These are phyloP conservation scores for Ustilago shanxiensis DNA, from an alignment of 1,284 basidiomycete genomes.

Conservation along the genomic window DNA sequence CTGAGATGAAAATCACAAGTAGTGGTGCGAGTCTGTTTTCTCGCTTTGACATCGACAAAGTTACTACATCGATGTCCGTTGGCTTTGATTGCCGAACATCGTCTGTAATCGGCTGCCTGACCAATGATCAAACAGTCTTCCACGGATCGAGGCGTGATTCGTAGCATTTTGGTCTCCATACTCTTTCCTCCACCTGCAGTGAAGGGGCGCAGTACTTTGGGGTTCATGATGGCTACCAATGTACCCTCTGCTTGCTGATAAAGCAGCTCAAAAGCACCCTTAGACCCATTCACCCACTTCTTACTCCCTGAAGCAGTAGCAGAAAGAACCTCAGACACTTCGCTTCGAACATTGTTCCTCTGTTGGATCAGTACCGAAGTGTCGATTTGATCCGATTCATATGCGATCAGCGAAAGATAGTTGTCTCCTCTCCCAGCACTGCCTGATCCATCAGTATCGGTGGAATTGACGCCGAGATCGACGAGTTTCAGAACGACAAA, in stretches of 20 bases:
- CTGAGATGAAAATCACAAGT: constrained; percentile 90
- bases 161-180: constrained; percentile 78
- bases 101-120: constrained; percentile 84
- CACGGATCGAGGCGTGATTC: constrained; percentile 85
- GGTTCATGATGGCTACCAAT: constrained; percentile 89
- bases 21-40: constrained; percentile 27
- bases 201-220: constrained; percentile 83
- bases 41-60: constrained; percentile 71
- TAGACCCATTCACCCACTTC: constrained; percentile 85
- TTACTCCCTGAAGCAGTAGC: constrained; percentile 70
- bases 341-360: constrained; percentile 23
- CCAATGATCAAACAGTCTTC: constrained; percentile 87
- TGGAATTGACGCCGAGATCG: constrained; percentile 79
- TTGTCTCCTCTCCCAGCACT: constrained; percentile 80
- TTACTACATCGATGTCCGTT: constrained; percentile 84
- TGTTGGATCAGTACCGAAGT: constrained; percentile 3
- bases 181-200: constrained; percentile 60
- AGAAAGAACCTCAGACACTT: constrained; percentile 23
- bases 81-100: constrained; percentile 78
- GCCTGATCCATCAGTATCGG: constrained; percentile 65
- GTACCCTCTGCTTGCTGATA: constrained; percentile 87
- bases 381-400: constrained; percentile 81
- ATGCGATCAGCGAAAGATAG: constrained; percentile 83
- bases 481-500: constrained; percentile 88
- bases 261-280: constrained; percentile 89